Evolutionary conservation across 257 asterid genomes (phyloP).

Genomic region (Rubia yunnanensis): DNA sequence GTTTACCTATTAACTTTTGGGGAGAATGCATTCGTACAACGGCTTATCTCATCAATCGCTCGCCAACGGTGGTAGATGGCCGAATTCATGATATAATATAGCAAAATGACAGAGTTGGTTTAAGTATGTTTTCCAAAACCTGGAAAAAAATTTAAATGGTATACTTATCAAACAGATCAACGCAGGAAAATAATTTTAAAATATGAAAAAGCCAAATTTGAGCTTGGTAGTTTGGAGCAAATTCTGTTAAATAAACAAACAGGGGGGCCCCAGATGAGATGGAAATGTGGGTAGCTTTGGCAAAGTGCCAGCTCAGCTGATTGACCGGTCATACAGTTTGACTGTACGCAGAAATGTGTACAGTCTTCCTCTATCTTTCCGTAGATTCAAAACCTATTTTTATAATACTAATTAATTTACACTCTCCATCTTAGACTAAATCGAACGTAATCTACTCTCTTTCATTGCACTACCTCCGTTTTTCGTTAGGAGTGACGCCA

Average conservation of each 20-base stretch:
- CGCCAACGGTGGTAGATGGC: no score
- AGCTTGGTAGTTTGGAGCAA: background rate
- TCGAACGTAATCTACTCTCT: no score
- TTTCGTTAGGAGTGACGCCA: no score
- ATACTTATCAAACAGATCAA: background rate
- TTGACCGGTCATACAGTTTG: constrained; percentile 19
- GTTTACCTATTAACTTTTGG: no score
- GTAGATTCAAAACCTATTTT: background rate
- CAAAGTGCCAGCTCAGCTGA: constrained; percentile 19
- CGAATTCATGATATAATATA: no score
- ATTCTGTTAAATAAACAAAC: background rate
- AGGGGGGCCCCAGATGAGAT: background rate
- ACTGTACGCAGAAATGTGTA: constrained; percentile 4
- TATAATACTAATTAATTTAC: background rate
- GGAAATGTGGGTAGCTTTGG: background rate
- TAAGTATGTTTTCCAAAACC: background rate
- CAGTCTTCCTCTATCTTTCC: background rate
- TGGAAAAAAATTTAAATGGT: background rate
- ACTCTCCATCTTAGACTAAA: no score
- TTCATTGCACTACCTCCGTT: no score
- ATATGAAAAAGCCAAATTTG: background rate
- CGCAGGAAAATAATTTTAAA: background rate
- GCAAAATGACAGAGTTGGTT: background rate
- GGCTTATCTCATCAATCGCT: no score
- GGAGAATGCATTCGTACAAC: no score